Conservation (phyloP, 306 rosid genomes). For the Medicago arabica region DNA sequence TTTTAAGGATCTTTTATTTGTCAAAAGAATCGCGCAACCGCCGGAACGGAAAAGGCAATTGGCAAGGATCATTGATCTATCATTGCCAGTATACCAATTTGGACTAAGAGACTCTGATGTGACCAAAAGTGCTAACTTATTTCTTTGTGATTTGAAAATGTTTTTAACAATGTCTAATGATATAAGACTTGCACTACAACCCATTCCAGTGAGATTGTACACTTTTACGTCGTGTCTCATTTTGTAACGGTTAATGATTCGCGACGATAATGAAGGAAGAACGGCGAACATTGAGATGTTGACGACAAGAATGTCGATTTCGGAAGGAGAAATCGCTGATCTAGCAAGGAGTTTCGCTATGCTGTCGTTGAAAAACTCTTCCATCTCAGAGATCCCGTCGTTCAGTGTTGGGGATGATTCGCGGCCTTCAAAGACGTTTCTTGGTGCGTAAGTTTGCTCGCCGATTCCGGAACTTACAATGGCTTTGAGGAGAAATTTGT, state of each 20-base stretch:
- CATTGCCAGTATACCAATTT: constrained; percentile 85
- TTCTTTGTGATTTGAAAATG: constrained; percentile 59
- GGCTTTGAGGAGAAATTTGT: constrained; percentile 85
- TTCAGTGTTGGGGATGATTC: constrained; percentile 63
- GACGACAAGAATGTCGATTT: constrained; percentile 78
- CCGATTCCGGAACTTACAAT: constrained; percentile 92
- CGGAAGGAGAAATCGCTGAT: constrained; percentile 57
- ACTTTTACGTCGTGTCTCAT: constrained; percentile 76
- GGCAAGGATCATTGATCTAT: constrained; percentile 77
- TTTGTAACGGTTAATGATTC: constrained; percentile 73
- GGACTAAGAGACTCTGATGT: constrained; percentile 91
- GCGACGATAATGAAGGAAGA: constrained; percentile 67
- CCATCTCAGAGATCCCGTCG: constrained; percentile 70
- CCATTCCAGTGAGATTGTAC: constrained; percentile 88
- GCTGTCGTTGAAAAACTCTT: constrained; percentile 76
- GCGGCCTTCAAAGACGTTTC: constrained; percentile 65
- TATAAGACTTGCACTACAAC: constrained; percentile 87
- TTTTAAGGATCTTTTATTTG: constrained; percentile 61
- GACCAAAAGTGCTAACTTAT: constrained; percentile 65
- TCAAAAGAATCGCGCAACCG: constrained; percentile 68
- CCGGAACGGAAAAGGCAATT: constrained; percentile 82
- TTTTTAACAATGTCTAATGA: constrained; percentile 62
- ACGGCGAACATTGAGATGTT: constrained; percentile 76
- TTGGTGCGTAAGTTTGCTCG: constrained; percentile 83
- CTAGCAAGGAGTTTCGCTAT: constrained; percentile 55